These are phyloP conservation scores for Ilex aquifolium DNA, from an alignment of 257 asterid species.

Conservation along the genomic window DNA sequence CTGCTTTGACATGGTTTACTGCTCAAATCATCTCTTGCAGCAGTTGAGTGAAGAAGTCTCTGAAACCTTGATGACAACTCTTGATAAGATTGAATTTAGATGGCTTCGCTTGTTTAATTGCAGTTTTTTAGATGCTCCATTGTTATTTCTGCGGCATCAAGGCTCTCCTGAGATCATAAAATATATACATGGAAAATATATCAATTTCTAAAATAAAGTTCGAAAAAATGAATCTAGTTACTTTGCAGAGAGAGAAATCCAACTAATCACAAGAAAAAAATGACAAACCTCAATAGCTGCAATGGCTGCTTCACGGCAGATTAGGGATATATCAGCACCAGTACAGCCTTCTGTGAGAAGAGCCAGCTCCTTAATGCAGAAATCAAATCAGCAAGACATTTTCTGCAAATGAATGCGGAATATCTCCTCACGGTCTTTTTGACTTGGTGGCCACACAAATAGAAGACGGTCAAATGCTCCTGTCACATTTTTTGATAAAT, in stretches of 20 bases:
- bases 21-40: slow-evolving; percentile 23
- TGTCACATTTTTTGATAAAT: slow-evolving; percentile 15
- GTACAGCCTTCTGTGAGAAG: slow-evolving; percentile 74
- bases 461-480: slow-evolving; percentile 95
- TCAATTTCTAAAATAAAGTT: not conserved
- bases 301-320: slow-evolving; percentile 87
- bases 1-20: slow-evolving; percentile 18
- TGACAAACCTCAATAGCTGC: slow-evolving; percentile 68
- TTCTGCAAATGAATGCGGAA: slow-evolving; percentile 63
- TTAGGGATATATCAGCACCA: slow-evolving; percentile 80
- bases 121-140: slow-evolving; percentile 72
- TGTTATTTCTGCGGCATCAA: slow-evolving; percentile 57
- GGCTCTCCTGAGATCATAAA: slow-evolving; percentile 50
- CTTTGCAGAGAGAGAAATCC: not conserved
- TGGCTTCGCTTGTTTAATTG: slow-evolving; percentile 60
- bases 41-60: slow-evolving; percentile 58
- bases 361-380: slow-evolving; percentile 68
- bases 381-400: slow-evolving; percentile 76
- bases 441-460: slow-evolving; percentile 87
- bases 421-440: slow-evolving; percentile 71
- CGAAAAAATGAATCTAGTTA: not conserved
- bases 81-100: slow-evolving; percentile 50
- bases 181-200: not conserved
- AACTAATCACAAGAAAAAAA: slow-evolving; percentile 5
- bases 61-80: slow-evolving; percentile 61